These are phyloP conservation scores for Creolimax fragrantissima DNA, from an alignment of 78 protist species.

Conservation along the genomic window DNA sequence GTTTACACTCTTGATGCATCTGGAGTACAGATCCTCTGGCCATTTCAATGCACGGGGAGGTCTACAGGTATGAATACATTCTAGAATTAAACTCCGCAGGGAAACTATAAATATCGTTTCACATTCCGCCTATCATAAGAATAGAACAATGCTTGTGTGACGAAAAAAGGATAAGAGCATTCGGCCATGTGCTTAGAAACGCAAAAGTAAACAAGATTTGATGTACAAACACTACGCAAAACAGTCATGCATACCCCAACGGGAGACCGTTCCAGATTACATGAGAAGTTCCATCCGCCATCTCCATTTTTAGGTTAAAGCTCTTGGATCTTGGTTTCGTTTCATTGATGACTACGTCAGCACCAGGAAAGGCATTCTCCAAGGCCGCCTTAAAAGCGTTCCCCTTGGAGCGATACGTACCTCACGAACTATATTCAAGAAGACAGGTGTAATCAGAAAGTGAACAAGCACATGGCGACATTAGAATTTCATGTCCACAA, in stretches of 20 bases:
- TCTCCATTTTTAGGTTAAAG: not conserved
- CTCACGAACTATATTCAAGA: not conserved
- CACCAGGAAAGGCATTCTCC: not conserved
- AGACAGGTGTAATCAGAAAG: too few species aligned
- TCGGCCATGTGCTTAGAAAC: too few species aligned
- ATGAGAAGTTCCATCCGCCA: not conserved
- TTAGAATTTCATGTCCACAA: not conserved
- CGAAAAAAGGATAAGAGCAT: too few species aligned
- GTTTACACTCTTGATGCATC: not conserved
- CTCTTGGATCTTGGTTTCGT: not conserved
- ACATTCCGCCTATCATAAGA: too few species aligned
- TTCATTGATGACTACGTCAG: not conserved
- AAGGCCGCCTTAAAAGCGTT: not conserved
- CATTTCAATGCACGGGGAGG: not conserved
- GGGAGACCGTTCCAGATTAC: not conserved
- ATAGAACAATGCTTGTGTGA: too few species aligned
- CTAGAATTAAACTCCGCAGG: too few species aligned
- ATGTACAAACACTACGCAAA: too few species aligned
- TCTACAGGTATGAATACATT: too few species aligned
- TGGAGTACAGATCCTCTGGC: not conserved
- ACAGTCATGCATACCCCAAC: too few species aligned
- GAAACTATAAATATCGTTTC: too few species aligned
- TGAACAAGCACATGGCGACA: not conserved
- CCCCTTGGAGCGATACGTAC: not conserved
- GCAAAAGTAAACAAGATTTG: too few species aligned